Evolutionary conservation across 768 basidiomycete genomes (phyloP), one percentile per base, ranked within the genome.

Genomic region (Astraeus odoratus): DNA sequence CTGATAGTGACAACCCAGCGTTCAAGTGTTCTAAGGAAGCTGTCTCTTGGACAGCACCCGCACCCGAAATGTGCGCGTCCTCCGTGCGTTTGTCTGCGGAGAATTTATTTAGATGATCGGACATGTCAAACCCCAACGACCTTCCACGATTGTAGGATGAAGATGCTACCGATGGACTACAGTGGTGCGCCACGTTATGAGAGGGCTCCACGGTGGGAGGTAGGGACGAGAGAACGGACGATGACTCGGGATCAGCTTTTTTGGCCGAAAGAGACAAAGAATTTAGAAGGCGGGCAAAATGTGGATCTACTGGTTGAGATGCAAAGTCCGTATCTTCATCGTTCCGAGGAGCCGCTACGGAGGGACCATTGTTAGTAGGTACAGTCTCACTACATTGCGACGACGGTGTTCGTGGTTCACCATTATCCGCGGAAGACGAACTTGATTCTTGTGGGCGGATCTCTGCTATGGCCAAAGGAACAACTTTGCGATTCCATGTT

Each of bases 251-350:
- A 41, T 56, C 48, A 6, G 48, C 42, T 41, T 36, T 51, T 25
- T 73, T 73, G 15, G 63, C 72, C 8, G 85, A 86, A 37, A 79
- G 60, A 6, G 78, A 77, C 40, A 87, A 67, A 5, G 77, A 77
- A 36, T 71, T 76, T 41, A 88, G 66, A 7, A 88, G 69, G 24
- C 77, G 73, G 16, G 84, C 83, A 57, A 88, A 76, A 51, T 86
- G 83, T 25, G 83, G 81, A 57, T 87, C 83, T 51, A 83, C 62
- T 40, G 63, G 48, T 34, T 68, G 63, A 16, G 64, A 46, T 20
- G 37, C 63, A 43, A 33, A 31, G 13, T 36, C 48, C 37, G 51
- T 57, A 55, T 50, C 62, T 26, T 67, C 63, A 35, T 67, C 66
- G n/a, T 63, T 60, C 41, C 67, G 58, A 44, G 59, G 61, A 24